Conservation (phyloP, 495 filamentous ascomycete genomes). For the Podospora pseudocomata region DNA sequence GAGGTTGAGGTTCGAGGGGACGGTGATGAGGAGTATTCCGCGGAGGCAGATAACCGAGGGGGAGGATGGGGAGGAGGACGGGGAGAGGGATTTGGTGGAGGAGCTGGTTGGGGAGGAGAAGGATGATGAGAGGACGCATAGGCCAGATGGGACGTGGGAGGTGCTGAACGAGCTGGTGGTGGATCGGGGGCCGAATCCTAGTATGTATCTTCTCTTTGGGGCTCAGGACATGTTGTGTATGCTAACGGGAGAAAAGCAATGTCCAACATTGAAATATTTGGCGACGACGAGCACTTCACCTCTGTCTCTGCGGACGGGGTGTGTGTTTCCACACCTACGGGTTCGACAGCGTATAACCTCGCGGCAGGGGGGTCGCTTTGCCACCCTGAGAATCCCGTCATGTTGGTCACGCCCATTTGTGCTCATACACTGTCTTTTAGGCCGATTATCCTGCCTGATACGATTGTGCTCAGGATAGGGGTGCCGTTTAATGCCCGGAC, state of each 20-base stretch:
- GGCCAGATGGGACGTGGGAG: slow-evolving; percentile 73
- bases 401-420: slow-evolving; percentile 92
- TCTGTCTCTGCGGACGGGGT: slow-evolving; percentile 83
- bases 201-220: slow-evolving; percentile 42
- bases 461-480: slow-evolving; percentile 83
- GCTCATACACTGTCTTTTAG: slow-evolving; percentile 95
- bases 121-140: slow-evolving; percentile 76
- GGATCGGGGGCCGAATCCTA: slow-evolving; percentile 86
- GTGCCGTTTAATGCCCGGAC: slow-evolving; percentile 91
- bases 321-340: slow-evolving; percentile 87
- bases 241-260: slow-evolving; percentile 52
- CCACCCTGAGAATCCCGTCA: slow-evolving; percentile 95
- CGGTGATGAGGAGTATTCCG: slow-evolving; percentile 77
- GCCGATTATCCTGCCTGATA: slow-evolving; percentile 92
- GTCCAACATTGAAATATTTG: slow-evolving; percentile 85
- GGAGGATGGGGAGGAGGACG: slow-evolving; percentile 31
- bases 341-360: slow-evolving; percentile 95
- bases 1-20: slow-evolving; percentile 86
- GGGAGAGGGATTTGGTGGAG: slow-evolving; percentile 71
- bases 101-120: slow-evolving; percentile 81
- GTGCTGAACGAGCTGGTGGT: slow-evolving; percentile 93
- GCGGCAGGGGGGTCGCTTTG: slow-evolving; percentile 92
- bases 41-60: slow-evolving; percentile 30
- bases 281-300: slow-evolving; percentile 92
- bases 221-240: background rate